Base-by-base conservation (phyloP, 176 grass and related monocot genomes). In the Hyparrhenia diplandra region DNA sequence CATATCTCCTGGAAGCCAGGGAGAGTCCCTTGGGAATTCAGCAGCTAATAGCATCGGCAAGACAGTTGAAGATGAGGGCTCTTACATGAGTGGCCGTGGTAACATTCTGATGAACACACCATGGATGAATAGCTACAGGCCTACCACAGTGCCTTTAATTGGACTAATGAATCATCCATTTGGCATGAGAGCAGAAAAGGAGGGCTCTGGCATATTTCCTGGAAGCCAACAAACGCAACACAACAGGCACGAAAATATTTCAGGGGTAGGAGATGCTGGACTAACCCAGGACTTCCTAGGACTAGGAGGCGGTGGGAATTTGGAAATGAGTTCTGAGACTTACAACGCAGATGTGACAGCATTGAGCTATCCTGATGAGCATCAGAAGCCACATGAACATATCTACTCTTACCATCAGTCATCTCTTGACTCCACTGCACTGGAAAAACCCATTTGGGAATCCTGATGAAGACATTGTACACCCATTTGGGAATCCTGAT, bases 261-360 rank as follows among this genome's bases (percentile, higher is more conserved):
- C 75, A 42, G 80, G 69, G 18, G 43, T 83, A 76, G 80, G 83
- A 88, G 86, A 88, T 79, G 68, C 25, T 21, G 80, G 69, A 20
- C 46, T 92, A 40, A 92, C 86, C 30, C 90, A 88, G 70, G 86
- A 92, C 47, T 92, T 92, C 64, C 79, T 88, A 25, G 83, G 90
- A 16, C 71, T 92, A 69, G 74, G 83, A 86, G 79, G 79, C 20
- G 69, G 23, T 47, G 75, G 86, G 21, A 76, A 75, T 76, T 29
- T 89, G 74, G 90, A 88, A 34, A 88, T 89, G 28, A 80, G 83
- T 75, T 78, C 70, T 60, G 86, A 75, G 46, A 80, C 45, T 16
- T 92, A 88, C 45, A 82, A 86, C 36, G 65, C 59, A 2, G 63
- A 83, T 45, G 76, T 75, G 21, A 70, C 80, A 54, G 64, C 71